A percentile compares a stretch with the other conserved stretches of the same genome.
phyloP scores from a whole-genome alignment of 208 protist genomes.

The Acanthamoeba sp. region DNA sequence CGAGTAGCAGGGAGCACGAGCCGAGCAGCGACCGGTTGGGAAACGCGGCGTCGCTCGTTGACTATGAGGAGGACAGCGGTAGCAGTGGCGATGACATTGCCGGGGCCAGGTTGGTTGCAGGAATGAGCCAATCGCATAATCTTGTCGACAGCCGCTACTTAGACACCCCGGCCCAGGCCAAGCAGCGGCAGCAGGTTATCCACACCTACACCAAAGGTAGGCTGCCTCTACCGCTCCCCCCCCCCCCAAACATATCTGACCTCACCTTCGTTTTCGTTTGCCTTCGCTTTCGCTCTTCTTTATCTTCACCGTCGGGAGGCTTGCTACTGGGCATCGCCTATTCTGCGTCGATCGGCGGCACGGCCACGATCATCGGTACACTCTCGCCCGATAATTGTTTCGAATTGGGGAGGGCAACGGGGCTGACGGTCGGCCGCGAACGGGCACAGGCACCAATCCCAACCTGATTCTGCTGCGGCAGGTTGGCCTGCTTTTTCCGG shows the following conservation, averaged over 20 bases:
- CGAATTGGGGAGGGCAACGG: not conserved
- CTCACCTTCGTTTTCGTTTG: no score
- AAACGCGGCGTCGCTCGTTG: not conserved
- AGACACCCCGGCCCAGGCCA: not conserved
- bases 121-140: not conserved
- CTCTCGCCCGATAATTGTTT: not conserved
- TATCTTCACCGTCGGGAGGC: not conserved
- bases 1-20: not conserved
- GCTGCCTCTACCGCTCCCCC: no score
- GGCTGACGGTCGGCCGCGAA: not conserved
- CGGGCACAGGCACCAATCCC: constrained; percentile 30
- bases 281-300: not conserved
- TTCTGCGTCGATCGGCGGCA: constrained; percentile 52
- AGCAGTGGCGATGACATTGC: not conserved
- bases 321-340: constrained; percentile 58
- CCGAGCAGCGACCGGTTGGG: not conserved
- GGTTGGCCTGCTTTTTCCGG: not conserved
- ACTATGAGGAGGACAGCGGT: not conserved
- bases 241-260: no score
- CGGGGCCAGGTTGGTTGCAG: not conserved
- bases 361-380: constrained; percentile 54
- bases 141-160: not conserved
- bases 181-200: not conserved
- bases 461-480: constrained; percentile 39
- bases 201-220: constrained; percentile 48